Evolutionary conservation across 495 filamentous ascomycete genomes (phyloP), one percentile per base, ranked within the genome.

Genomic region (Penicillium bovifimosum): DNA sequence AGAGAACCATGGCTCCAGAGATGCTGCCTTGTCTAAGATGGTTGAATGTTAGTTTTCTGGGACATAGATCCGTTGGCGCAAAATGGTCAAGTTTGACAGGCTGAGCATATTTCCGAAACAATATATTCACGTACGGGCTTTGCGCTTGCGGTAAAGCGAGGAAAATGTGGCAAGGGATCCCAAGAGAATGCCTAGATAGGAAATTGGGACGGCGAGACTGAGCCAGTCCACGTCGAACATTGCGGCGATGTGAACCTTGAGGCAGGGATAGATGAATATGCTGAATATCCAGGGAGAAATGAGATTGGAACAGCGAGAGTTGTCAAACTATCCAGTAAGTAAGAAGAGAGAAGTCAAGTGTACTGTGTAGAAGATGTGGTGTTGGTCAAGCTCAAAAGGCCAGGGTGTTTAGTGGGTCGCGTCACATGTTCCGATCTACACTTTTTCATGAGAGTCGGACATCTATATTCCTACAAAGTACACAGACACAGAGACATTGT

Each of bases 131-230:
- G 50, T 74, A 92, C 88, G 71, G 55, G 88, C 83, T 85, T 96
- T 95, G 71, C 92, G 85, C 77, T 91, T 92, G 54, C 92, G 84
- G 68, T 97, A 97, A 35, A 96, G 78, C 32, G 83, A 88, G 20
- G 88, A 92, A 74, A 97, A 98, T 58, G 89, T 95, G 59, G 85
- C 83, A 34, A 98, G 78, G 28, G 90, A 92, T 62, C 91, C 91
- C 56, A 89, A 76, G 34, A 98, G 81, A 47, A 97, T 84, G 50
- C 78, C 79, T 47, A 97, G 80, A 70, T 98, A 98, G 68, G 88
- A 84, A 60, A 96, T 77, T 44, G 90, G 89, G 57, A 96, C 76
- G 55, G 80, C 72, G 59, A 96, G 85, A 67, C 82, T 81, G 66
- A 88, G 65, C 88, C 87, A 92, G 78, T 96, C 77, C 50, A 65